Conservation (phyloP, 2,329 filamentous ascomycete species). For the Rhynchosporium secalis region DNA sequence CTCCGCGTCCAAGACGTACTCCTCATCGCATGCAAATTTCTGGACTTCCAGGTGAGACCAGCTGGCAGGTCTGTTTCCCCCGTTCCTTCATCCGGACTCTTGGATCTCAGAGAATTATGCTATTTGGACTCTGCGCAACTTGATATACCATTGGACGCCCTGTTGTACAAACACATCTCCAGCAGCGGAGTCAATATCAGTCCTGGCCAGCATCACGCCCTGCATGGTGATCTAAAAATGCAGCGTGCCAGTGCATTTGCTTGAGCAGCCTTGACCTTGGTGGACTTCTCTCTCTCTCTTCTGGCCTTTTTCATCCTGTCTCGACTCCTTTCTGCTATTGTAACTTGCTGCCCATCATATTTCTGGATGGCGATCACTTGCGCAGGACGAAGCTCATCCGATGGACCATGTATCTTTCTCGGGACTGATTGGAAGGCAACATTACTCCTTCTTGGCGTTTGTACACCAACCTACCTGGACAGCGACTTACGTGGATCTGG, state of each 20-base stretch:
- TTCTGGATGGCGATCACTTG: slow-evolving; percentile 36
- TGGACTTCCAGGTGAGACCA: slow-evolving; percentile 96
- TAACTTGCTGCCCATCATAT: slow-evolving; percentile 34
- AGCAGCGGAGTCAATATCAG: slow-evolving; percentile 31
- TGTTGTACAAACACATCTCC: slow-evolving; percentile 32
- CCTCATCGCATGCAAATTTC: slow-evolving; percentile 96
- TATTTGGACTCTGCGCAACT: slow-evolving; percentile 41
- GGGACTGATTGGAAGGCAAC: slow-evolving; percentile 37
- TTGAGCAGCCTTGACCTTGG: slow-evolving; percentile 38
- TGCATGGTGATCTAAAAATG: slow-evolving; percentile 32
- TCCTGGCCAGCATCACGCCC: slow-evolving; percentile 38
- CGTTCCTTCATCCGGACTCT: slow-evolving; percentile 52
- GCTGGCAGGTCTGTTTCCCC: slow-evolving; percentile 98
- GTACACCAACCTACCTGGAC: slow-evolving; percentile 38
- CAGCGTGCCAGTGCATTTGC: slow-evolving; percentile 41
- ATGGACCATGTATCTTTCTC: slow-evolving; percentile 36
- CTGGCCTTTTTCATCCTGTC: slow-evolving; percentile 38
- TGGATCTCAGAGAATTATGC: slow-evolving; percentile 40
- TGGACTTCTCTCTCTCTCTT: slow-evolving; percentile 32
- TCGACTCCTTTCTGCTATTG: slow-evolving; percentile 39
- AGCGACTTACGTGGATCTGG: slow-evolving; percentile 78
- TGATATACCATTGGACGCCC: slow-evolving; percentile 37
- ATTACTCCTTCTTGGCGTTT: slow-evolving; percentile 34
- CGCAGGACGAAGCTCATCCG: slow-evolving; percentile 33
- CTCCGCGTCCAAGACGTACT: slow-evolving; percentile 86